Base-by-base conservation (phyloP, 352 stramenopile genomes). In the Globisporangium okanoganense region DNA sequence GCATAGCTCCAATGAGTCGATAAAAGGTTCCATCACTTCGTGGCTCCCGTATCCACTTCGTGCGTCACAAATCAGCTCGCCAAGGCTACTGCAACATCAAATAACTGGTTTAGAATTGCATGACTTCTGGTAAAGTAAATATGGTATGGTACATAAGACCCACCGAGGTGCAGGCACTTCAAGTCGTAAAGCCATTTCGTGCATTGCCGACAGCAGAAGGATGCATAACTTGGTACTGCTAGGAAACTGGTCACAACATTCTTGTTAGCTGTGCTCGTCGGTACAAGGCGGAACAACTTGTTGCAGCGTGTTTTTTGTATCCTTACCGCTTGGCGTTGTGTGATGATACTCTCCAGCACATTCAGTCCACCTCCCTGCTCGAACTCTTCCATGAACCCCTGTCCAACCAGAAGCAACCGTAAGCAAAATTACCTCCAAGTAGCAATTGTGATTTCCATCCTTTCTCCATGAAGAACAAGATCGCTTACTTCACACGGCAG, bases 1-100 rank as follows among this genome's bases (percentile, higher is more conserved):
- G 31, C 62, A 72, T 6, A 71, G 18, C 55, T 83, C 64, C 25
- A 83, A 49, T 8, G 71, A 69, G 29, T 78, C 71, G 4, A 56
- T 43, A 18, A 70, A 76, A 13, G 72, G 71, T 27, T 72, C 64
- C 25, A 50, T 59, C 16, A 40, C 43, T 41, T 59, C 24, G 4
- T n/a, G 29, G n/a, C 8, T 41, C 3, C 24, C 25, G 20, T 29
- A 51, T 16, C 38, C 53, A 20, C 14, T 29, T 51, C 24, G 25
- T 12, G 38, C 24, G 29, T 50, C 53, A 16, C 53, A 59, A 36
- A 59, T 24, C 2, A 59, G 16, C 2, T 16, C 25, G 25, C 53
- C 53, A 27, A 59, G 20, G 25, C 29, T 20, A 22, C 53, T 59
- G 20, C 36, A 58, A 1, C 47, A 25, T n/a, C 16, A 53, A 22